Percentiles rank a stretch among this genome's conserved stretches.
phyloP scores from a whole-genome alignment of 768 basidiomycete species.

The Tricholoma sp. region DNA sequence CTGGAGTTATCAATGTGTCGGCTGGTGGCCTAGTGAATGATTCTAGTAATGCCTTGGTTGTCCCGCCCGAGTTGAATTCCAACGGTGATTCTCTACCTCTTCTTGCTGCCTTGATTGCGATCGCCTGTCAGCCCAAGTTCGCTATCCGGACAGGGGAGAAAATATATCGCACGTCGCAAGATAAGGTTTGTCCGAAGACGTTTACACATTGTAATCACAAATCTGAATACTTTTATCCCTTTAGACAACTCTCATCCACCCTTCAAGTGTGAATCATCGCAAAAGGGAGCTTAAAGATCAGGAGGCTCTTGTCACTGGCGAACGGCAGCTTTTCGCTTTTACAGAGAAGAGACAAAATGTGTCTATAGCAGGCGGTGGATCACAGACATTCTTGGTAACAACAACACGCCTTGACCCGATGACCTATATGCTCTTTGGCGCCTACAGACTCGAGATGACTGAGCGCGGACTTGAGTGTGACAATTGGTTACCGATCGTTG shows the following conservation, averaged over 20 bases:
- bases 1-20: constrained; percentile 79
- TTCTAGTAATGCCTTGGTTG: constrained; percentile 29
- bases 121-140: constrained; percentile 88
- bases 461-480: constrained; percentile 81
- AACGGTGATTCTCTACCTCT: constrained; percentile 75
- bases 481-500: constrained; percentile 83
- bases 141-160: constrained; percentile 70
- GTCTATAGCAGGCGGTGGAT: constrained; percentile 34
- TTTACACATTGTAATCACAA: not conserved
- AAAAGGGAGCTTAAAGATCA: constrained; percentile 38
- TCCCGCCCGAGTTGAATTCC: constrained; percentile 65
- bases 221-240: constrained; percentile 8
- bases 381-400: constrained; percentile 69
- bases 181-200: constrained; percentile 56
- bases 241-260: constrained; percentile 76
- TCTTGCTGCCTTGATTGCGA: constrained; percentile 76
- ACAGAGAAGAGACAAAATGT: constrained; percentile 81
- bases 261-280: constrained; percentile 79
- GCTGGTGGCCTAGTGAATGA: constrained; percentile 51
- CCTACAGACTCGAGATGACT: constrained; percentile 66
- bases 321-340: constrained; percentile 79
- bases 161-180: constrained; percentile 67
- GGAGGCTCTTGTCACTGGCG: constrained; percentile 25
- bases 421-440: constrained; percentile 89
- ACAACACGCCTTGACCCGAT: constrained; percentile 86